Conservation (phyloP, 768 basidiomycete genomes). For the Plicaturopsis crispa region DNA sequence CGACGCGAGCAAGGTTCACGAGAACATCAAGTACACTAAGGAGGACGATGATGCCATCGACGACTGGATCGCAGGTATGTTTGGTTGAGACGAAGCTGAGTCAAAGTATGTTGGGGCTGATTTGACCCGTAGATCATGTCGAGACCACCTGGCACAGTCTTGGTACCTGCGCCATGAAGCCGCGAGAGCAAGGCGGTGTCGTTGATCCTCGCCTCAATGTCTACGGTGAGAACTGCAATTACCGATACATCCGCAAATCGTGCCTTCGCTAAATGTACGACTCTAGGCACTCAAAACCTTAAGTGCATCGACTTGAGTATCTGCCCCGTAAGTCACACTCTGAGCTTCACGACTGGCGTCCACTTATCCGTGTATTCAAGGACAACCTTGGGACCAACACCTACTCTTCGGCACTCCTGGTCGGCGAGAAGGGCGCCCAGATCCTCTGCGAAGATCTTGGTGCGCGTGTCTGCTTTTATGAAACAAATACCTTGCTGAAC, state of each 20-base stretch:
- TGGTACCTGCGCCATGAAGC: conserved; percentile 57
- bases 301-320: conserved; percentile 65
- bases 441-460: conserved; percentile 59
- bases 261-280: neutral
- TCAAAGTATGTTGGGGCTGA: neutral
- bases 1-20: conserved; percentile 48
- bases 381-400: conserved; percentile 70
- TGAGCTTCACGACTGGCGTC: neutral
- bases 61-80: conserved; percentile 46
- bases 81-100: neutral
- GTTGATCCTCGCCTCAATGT: conserved; percentile 59
- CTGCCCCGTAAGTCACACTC: conserved; percentile 46
- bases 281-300: conserved; percentile 50
- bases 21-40: conserved; percentile 56
- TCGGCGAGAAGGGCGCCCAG: conserved; percentile 63
- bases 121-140: conserved; percentile 51
- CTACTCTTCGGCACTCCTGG: conserved; percentile 61
- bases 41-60: conserved; percentile 71
- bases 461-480: conserved; percentile 17
- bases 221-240: conserved; percentile 26
- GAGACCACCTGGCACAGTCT: conserved; percentile 76
- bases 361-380: conserved; percentile 19
- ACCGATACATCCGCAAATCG: too few relatives aligned
- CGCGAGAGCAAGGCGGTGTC: conserved; percentile 56
- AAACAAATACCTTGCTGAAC: neutral